Evolutionary conservation across 2,329 filamentous ascomycete species (phyloP).

Genomic region (Alternaria triticimaculans): DNA sequence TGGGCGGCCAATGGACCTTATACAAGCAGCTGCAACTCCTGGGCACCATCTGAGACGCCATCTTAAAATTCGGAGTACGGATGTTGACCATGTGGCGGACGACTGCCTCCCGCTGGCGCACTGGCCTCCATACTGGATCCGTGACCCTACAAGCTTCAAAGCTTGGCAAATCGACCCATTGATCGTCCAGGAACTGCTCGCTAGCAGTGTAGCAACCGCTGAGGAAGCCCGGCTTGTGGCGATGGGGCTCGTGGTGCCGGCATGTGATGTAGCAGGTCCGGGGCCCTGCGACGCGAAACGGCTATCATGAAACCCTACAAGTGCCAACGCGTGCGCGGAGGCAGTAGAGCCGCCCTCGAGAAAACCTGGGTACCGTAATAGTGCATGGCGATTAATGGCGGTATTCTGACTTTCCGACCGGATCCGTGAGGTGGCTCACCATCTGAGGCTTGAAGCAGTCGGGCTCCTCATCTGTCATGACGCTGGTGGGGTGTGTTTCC

Average conservation of each 20-base stretch:
- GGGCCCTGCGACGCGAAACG: slow-evolving; percentile 47
- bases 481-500: slow-evolving; percentile 20
- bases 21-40: slow-evolving; percentile 41
- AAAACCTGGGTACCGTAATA: slow-evolving; percentile 19
- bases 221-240: slow-evolving; percentile 25
- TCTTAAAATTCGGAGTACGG: slow-evolving; percentile 47
- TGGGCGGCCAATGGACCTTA: slow-evolving; percentile 49
- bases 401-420: slow-evolving; percentile 35
- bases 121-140: slow-evolving; percentile 38
- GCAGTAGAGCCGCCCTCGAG: slow-evolving; percentile 35
- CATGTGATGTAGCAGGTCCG: slow-evolving; percentile 46
- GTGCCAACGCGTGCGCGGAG: slow-evolving; percentile 45
- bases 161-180: slow-evolving; percentile 38
- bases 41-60: slow-evolving; percentile 46
- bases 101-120: slow-evolving; percentile 41
- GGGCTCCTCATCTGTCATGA: slow-evolving; percentile 13
- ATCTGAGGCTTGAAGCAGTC: slow-evolving; percentile 25
- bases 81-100: slow-evolving; percentile 42
- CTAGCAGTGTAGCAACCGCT: slow-evolving; percentile 37
- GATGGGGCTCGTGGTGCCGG: slow-evolving; percentile 38
- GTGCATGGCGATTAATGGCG: slow-evolving; percentile 39
- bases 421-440: slow-evolving; percentile 29
- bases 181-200: slow-evolving; percentile 36
- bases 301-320: slow-evolving; percentile 42
- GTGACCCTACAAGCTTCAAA: slow-evolving; percentile 42